Evolutionary conservation across 768 basidiomycete genomes (phyloP).

Genomic region (Pleurotus eryngii): DNA sequence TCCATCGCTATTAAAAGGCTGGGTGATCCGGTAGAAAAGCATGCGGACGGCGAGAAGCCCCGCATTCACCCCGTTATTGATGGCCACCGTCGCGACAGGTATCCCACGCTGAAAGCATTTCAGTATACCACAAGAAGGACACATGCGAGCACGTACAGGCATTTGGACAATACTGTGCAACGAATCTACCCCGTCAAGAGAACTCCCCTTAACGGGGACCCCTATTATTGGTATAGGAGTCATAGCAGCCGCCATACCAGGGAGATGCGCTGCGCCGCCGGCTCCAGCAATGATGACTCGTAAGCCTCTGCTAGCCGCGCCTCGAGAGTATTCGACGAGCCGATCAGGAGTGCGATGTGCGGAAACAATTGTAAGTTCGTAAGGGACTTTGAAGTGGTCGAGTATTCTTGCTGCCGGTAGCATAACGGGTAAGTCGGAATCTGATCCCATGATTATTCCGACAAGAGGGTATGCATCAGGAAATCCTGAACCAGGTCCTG

Average conservation of each 20-base stretch:
- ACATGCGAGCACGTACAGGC: slow-evolving; percentile 65
- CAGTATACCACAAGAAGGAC: neutral
- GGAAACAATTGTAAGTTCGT: slow-evolving; percentile 93
- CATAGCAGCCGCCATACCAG: slow-evolving; percentile 98
- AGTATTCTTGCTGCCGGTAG: slow-evolving; percentile 83
- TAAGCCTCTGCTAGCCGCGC: slow-evolving; percentile 64
- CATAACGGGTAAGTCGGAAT: slow-evolving; percentile 96
- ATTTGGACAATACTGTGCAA: slow-evolving; percentile 97
- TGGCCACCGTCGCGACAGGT: slow-evolving; percentile 96
- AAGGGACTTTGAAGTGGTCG: slow-evolving; percentile 78
- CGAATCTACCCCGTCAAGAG: slow-evolving; percentile 95
- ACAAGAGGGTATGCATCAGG: slow-evolving; percentile 76
- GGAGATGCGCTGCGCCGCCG: slow-evolving; percentile 97
- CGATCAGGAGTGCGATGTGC: slow-evolving; percentile 94
- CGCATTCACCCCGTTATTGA: slow-evolving; percentile 93
- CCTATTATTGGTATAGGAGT: slow-evolving; percentile 91
- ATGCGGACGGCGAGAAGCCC: slow-evolving; percentile 90
- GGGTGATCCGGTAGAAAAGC: slow-evolving; percentile 74
- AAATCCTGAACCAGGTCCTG: slow-evolving; percentile 43
- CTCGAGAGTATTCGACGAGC: slow-evolving; percentile 76
- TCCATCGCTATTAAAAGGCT: slow-evolving; percentile 65
- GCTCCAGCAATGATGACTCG: slow-evolving; percentile 89
- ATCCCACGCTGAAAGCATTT: slow-evolving; percentile 71
- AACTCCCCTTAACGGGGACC: slow-evolving; percentile 94
- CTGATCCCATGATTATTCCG: slow-evolving; percentile 96